phyloP scores from a whole-genome alignment of 495 filamentous ascomycete genomes.

The Penicillium coffeae region DNA sequence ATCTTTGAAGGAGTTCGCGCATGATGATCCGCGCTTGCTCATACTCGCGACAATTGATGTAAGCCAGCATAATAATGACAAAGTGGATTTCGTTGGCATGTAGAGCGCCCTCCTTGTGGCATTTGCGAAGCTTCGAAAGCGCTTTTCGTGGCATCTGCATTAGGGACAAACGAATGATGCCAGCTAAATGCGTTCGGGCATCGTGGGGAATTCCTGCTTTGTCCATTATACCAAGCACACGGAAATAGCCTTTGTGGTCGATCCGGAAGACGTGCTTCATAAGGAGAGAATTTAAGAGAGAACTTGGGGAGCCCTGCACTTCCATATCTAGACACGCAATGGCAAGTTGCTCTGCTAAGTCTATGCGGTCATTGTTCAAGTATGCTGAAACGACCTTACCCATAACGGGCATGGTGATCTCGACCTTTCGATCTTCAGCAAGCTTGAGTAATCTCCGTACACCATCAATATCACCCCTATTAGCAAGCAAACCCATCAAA shows the following conservation, averaged over 20 bases:
- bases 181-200: slow-evolving; percentile 65
- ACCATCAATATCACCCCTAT: slow-evolving; percentile 70
- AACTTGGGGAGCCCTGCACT: slow-evolving; percentile 45
- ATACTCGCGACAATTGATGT: slow-evolving; percentile 45
- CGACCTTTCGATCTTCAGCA: slow-evolving; percentile 42
- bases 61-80: slow-evolving; percentile 68
- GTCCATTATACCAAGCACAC: slow-evolving; percentile 61
- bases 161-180: slow-evolving; percentile 66
- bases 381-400: slow-evolving; percentile 64
- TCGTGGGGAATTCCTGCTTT: slow-evolving; percentile 55
- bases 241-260: slow-evolving; percentile 57
- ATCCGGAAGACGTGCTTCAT: slow-evolving; percentile 60
- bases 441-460: slow-evolving; percentile 58
- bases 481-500: slow-evolving; percentile 66
- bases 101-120: slow-evolving; percentile 56
- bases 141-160: slow-evolving; percentile 62
- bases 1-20: slow-evolving; percentile 46
- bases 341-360: slow-evolving; percentile 60
- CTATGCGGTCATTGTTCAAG: slow-evolving; percentile 56
- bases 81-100: slow-evolving; percentile 67
- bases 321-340: slow-evolving; percentile 37
- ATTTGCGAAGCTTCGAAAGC: slow-evolving; percentile 55
- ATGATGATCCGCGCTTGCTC: slow-evolving; percentile 52
- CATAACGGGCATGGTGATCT: slow-evolving; percentile 51
- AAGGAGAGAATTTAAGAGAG: slow-evolving; percentile 78